Base-by-base conservation (phyloP, 345 rosid genomes). In the Arabidopsis thaliana region DNA sequence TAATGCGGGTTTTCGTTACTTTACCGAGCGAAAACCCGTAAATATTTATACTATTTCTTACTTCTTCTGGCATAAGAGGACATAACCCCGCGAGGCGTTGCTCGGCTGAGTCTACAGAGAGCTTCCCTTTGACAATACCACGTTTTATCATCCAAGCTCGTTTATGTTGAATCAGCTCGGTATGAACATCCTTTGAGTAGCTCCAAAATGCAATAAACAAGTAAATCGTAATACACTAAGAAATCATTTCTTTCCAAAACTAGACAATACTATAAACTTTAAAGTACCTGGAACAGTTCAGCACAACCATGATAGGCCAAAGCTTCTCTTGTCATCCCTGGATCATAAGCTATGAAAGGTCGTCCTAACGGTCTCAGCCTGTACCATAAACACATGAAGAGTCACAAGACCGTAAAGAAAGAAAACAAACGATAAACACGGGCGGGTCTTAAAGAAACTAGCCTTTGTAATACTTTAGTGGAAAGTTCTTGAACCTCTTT, bases 21-120 rank as follows among this genome's bases (percentile, higher is more conserved):
- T 28, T 9, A 38, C 30, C 12, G 3, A 50, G 46, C 10, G 23
- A 22, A 12, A 53, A 32, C 20, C 55, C 6, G 1, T 38, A 25
- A 25, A 25, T n/a, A 4, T 4, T n/a, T 51, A 30, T 4, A 49
- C 24, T 49, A 20, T 22, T 16, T 64, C 81, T 72, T 82, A 94
- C 97, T 88, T 94, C 99, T 84, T 94, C 99, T 0, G 99, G 97
- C 90, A 81, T 86, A 51, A 91, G 79, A 34, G 99, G 99, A 73
- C 99, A 94, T 33, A 86, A 84, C 37, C 99, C 99, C 7, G 81
- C 80, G 8, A 82, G 80, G 55, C 98, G 96, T 67, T 79, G 84
- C 65, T 82, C 62, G 3, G 81, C 80, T 50, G 97, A 94, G 81
- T 90, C 71, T 71, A 89, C 84, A 34, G 84, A 71, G 64, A 91